phyloP scores from a whole-genome alignment of 2,329 filamentous ascomycete genomes.

The Ambrosiella beaveri region DNA sequence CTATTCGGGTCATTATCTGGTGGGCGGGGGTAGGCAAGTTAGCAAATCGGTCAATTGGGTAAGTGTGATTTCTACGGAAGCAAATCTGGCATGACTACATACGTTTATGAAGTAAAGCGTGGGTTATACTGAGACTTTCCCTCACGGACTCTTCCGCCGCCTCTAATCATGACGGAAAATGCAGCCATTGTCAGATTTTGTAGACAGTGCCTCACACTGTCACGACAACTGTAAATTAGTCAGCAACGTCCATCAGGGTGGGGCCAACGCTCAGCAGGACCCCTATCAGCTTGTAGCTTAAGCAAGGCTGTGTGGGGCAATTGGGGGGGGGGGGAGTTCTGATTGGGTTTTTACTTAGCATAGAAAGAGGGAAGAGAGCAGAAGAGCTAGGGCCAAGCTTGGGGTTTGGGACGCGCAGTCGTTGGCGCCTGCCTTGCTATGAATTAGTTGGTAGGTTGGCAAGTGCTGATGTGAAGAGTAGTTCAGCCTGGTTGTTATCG shows the following conservation, averaged over 20 bases:
- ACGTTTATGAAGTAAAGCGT: neutral
- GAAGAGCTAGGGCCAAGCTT: neutral
- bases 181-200: conserved; percentile 2
- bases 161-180: neutral
- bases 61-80: neutral
- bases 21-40: neutral
- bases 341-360: neutral
- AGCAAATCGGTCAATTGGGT: neutral
- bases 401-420: conserved; percentile 3
- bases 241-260: neutral
- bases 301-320: neutral
- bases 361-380: neutral
- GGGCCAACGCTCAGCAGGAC: neutral
- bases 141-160: neutral
- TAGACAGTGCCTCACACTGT: neutral
- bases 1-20: conserved; percentile 11
- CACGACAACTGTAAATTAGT: neutral
- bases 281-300: neutral
- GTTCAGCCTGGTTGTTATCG: neutral
- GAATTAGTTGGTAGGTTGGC: neutral
- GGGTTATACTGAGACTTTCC: neutral
- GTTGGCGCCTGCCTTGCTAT: conserved; percentile 1
- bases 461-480: neutral
- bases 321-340: neutral
- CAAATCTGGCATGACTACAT: neutral